phyloP scores from a whole-genome alignment of 1,139 yeast genomes.

The Nadsonia commutata region DNA sequence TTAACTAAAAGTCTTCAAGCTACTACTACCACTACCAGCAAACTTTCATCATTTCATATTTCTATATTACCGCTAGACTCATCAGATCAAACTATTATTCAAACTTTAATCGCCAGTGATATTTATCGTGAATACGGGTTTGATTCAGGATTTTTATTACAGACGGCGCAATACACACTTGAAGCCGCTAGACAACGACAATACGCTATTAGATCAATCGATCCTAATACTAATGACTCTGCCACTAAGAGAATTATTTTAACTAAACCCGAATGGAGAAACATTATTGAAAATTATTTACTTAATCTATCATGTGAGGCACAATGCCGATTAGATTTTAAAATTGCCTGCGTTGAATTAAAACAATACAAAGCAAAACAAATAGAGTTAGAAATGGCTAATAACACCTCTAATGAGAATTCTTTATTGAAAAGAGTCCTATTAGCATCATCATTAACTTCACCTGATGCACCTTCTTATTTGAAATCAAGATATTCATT shows the following conservation, averaged over 20 bases:
- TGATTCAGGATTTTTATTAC: constrained; percentile 34
- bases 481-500: constrained; percentile 7
- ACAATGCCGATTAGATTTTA: constrained; percentile 48
- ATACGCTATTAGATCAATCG: constrained; percentile 13
- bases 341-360: constrained; percentile 28
- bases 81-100: constrained; percentile 32
- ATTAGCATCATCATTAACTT: constrained; percentile 17
- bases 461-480: constrained; percentile 17
- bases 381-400: constrained; percentile 1
- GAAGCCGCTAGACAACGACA: constrained; percentile 40
- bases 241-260: constrained; percentile 8
- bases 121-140: constrained; percentile 44
- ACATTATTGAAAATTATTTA: constrained; percentile 49
- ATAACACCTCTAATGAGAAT: constrained; percentile 11
- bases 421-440: constrained; percentile 19
- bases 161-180: constrained; percentile 47
- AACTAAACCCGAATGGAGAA: constrained; percentile 47
- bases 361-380: constrained; percentile 28
- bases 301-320: constrained; percentile 54
- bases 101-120: constrained; percentile 37
- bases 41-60: constrained; percentile 21
- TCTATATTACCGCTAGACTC: constrained; percentile 36
- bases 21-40: no score
- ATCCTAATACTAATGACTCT: constrained; percentile 1
- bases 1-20: constrained; percentile 10